Evolutionary conservation across 345 rosid genomes (phyloP).

Genomic region (Bruguiera sexangula): DNA sequence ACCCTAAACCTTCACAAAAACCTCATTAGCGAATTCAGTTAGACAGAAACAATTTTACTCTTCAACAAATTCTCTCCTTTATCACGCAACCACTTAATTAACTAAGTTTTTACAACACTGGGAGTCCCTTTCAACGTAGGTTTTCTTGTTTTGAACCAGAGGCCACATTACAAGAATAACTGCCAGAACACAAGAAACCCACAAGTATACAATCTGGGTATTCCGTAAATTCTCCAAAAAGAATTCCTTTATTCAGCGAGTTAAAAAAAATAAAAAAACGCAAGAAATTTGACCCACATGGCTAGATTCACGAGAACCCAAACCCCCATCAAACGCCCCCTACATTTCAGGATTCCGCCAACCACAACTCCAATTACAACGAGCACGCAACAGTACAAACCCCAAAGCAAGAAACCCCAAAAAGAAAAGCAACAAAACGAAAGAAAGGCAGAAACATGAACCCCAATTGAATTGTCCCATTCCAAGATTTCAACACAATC

Average conservation of each 20-base stretch:
- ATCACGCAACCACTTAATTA: background rate
- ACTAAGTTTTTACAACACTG: no score
- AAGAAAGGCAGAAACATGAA: background rate
- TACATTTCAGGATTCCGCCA: background rate
- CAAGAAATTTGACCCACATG: background rate
- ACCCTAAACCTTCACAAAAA: background rate
- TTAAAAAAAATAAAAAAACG: background rate
- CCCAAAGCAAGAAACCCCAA: background rate
- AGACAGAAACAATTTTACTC: background rate
- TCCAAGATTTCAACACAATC: background rate
- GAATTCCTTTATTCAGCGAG: background rate
- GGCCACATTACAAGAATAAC: no score
- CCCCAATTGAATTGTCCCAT: no score
- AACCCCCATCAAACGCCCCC: background rate
- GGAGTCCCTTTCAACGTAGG: no score
- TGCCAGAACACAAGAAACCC: no score
- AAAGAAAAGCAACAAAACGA: background rate
- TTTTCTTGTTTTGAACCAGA: no score
- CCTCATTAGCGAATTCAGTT: background rate
- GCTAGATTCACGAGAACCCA: constrained; percentile 4
- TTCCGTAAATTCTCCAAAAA: background rate
- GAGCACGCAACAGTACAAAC: background rate
- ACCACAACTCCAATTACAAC: background rate
- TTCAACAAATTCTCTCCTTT: background rate
- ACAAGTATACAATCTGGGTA: background rate